These are phyloP conservation scores for Saturnispora dispora DNA, from an alignment of 805 yeast species.

Conservation along the genomic window DNA sequence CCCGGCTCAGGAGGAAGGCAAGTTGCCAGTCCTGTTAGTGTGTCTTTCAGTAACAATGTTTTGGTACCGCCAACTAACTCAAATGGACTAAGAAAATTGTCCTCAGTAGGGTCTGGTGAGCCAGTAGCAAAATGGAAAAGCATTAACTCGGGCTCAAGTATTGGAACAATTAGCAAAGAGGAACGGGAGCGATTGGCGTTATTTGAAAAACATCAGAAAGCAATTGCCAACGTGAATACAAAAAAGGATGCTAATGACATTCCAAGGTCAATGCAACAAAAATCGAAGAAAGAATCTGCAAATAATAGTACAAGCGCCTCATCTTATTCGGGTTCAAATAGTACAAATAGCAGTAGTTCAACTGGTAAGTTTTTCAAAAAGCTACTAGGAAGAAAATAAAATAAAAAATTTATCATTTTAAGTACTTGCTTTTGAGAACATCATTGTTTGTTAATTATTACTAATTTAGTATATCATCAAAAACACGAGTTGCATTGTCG, in stretches of 20 bases:
- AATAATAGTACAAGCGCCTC: neutral
- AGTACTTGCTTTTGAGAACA: neutral
- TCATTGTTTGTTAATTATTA: neutral
- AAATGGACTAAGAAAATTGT: neutral
- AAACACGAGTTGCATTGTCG: neutral
- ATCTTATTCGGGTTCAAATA: neutral
- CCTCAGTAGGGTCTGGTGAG: neutral
- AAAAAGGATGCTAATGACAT: neutral
- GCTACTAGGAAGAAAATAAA: conserved; percentile 8
- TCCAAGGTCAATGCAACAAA: neutral
- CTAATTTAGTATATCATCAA: neutral
- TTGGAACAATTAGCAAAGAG: neutral
- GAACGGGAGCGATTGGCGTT: conserved; percentile 16
- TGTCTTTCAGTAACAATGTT: neutral
- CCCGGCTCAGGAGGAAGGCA: neutral
- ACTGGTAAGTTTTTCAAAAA: conserved; percentile 9
- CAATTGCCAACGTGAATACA: conserved; percentile 22
- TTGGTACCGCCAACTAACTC: neutral
- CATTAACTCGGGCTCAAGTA: conserved; percentile 1
- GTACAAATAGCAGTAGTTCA: neutral
- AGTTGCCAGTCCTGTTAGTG: neutral
- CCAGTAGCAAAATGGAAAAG: conserved; percentile 5
- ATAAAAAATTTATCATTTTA: neutral
- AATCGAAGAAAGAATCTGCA: neutral
- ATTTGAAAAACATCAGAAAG: conserved; percentile 25